phyloP scores from a whole-genome alignment of 257 asterid species.

The Capsicum rhomboideum region DNA sequence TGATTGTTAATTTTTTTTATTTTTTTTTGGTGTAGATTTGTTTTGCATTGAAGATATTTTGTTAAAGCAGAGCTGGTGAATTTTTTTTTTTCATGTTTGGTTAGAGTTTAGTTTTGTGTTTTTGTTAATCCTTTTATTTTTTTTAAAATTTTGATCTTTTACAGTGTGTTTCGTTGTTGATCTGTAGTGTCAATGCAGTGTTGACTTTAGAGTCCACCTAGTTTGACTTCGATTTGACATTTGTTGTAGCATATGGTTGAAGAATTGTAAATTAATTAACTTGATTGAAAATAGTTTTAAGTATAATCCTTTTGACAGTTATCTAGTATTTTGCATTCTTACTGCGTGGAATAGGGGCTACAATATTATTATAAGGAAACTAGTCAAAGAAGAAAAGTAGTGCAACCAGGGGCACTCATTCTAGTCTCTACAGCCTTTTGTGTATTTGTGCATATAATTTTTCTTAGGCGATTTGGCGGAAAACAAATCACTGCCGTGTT shows the following conservation, averaged over 20 bases:
- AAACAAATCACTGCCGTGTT: background rate
- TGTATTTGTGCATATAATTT: background rate
- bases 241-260: background rate
- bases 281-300: background rate
- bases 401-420: background rate
- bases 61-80: background rate
- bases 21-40: background rate
- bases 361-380: background rate
- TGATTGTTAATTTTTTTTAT: background rate
- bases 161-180: too few relatives aligned
- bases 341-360: background rate
- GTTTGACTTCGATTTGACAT: slow-evolving; percentile 2
- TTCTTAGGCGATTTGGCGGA: background rate
- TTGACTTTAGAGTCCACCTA: background rate
- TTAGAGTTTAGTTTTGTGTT: too few relatives aligned
- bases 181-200: too few relatives aligned
- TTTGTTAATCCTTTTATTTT: too few relatives aligned
- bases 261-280: background rate
- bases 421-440: background rate
- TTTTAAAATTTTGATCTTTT: too few relatives aligned
- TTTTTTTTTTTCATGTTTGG: background rate
- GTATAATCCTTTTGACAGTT: background rate
- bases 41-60: background rate
- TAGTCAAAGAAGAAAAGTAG: background rate
- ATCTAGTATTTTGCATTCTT: background rate